Percentiles rank a stretch among this genome's conserved stretches.
phyloP scores from a whole-genome alignment of 2,329 filamentous ascomycete genomes.

The Ambrosiella xylebori region DNA sequence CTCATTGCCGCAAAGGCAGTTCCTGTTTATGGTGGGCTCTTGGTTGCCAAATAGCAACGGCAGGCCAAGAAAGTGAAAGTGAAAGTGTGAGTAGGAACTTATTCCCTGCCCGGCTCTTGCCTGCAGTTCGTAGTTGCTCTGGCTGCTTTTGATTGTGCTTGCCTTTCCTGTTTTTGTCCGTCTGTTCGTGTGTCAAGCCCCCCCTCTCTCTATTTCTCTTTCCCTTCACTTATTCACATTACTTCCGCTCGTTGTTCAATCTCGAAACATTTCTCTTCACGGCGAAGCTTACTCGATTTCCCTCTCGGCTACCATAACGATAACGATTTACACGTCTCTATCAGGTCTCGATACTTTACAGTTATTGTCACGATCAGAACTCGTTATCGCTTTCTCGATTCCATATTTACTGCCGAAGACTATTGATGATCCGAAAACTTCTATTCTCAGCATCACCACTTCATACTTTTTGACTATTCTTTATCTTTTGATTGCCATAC shows the following conservation, averaged over 20 bases:
- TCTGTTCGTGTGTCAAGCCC: background rate
- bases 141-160: background rate
- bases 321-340: background rate
- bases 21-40: too few relatives aligned
- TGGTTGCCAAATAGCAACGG: background rate
- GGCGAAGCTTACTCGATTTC: background rate
- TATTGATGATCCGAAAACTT: too few relatives aligned
- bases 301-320: background rate
- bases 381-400: too few relatives aligned
- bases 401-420: too few relatives aligned
- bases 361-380: too few relatives aligned
- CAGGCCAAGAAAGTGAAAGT: background rate
- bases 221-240: constrained; percentile 1
- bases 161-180: background rate
- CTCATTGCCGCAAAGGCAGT: too few relatives aligned
- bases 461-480: too few relatives aligned
- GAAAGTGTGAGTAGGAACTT: background rate
- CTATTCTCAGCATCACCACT: too few relatives aligned
- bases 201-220: background rate
- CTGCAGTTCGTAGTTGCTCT: background rate
- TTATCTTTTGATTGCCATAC: background rate
- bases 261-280: background rate
- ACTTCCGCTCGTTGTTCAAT: background rate
- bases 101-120: background rate
- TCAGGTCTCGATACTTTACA: background rate